phyloP scores from a whole-genome alignment of 345 rosid species.

The Lepidium didymum region DNA sequence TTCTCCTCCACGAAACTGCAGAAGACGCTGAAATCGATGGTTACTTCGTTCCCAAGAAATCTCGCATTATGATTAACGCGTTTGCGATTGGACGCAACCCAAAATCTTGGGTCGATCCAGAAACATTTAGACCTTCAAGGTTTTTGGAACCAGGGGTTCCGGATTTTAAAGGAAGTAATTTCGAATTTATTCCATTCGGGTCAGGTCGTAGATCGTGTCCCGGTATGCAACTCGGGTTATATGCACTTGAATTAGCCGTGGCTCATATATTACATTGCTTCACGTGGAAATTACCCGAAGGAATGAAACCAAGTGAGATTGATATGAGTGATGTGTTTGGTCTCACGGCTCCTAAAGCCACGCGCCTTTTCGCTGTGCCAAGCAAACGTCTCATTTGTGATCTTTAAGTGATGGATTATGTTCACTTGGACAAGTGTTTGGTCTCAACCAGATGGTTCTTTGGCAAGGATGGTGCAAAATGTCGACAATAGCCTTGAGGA shows the following conservation, averaged over 20 bases:
- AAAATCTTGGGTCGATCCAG: slow-evolving; percentile 68
- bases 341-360: slow-evolving; percentile 88
- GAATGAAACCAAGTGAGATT: slow-evolving; percentile 82
- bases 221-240: slow-evolving; percentile 94
- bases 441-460: background rate
- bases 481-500: background rate
- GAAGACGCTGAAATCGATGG: slow-evolving; percentile 60
- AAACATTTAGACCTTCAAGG: slow-evolving; percentile 70
- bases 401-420: slow-evolving; percentile 16
- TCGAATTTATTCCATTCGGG: slow-evolving; percentile 95
- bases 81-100: slow-evolving; percentile 85
- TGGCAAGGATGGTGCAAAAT: background rate
- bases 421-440: slow-evolving; percentile 10
- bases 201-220: slow-evolving; percentile 98
- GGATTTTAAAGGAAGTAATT: slow-evolving; percentile 75
- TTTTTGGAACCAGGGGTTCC: slow-evolving; percentile 57
- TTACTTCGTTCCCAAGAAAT: slow-evolving; percentile 54
- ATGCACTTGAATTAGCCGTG: slow-evolving; percentile 69
- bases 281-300: slow-evolving; percentile 87
- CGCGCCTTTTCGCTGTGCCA: slow-evolving; percentile 63
- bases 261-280: slow-evolving; percentile 85
- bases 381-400: slow-evolving; percentile 51
- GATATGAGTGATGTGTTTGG: slow-evolving; percentile 86
- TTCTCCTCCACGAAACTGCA: slow-evolving; percentile 90
- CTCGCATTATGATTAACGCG: slow-evolving; percentile 81